Evolutionary conservation across 768 basidiomycete species (phyloP), one percentile per base, ranked within the genome.

Genomic region (Xerocomus spinulosus): DNA sequence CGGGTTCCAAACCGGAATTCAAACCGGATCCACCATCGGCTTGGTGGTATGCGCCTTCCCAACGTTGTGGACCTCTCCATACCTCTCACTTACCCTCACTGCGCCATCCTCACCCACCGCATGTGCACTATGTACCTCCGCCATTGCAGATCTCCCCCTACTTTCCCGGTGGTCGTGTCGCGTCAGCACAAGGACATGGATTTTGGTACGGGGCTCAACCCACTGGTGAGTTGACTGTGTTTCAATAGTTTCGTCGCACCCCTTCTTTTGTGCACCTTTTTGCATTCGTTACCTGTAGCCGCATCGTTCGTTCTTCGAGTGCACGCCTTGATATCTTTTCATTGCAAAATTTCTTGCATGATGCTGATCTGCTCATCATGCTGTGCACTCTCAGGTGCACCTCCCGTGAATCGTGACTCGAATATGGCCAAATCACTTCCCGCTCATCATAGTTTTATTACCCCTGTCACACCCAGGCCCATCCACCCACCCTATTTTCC

Each of bases 141-240:
- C 48, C 54, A 9, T 9, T 43, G 14, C 59, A 54, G 1, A 50
- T 51, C 23, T 41, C 59, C 3, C 30, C 58, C 0, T 61, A 59
- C 49, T 46, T 58, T 29, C 55, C 58, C 18, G 42, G 41, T 21
- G 35, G 49, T 36, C 50, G 38, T 6, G 48, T 46, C 23, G 24
- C 40, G 3, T 42, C 54, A 9, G 42, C 34, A 36, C 61, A 52
- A 40, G 50, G 58, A 8, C 49, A 58, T 25, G 58, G 55, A 18
- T 57, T 48, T 49, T 61, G 61, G 61, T 61, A 53, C 42, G 47
- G 54, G 29, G 4, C 48, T 4, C 54, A 46, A n/a, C 37, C 50
- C 5, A 36, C 35, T 13, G 61, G 60, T 62, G 52, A 61, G 60
- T 58, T 30, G 38, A 15, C 15, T 5, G 9, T 44, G 21, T 49